Conservation (phyloP, 331 rosid species). For the Prunus yedoensis region DNA sequence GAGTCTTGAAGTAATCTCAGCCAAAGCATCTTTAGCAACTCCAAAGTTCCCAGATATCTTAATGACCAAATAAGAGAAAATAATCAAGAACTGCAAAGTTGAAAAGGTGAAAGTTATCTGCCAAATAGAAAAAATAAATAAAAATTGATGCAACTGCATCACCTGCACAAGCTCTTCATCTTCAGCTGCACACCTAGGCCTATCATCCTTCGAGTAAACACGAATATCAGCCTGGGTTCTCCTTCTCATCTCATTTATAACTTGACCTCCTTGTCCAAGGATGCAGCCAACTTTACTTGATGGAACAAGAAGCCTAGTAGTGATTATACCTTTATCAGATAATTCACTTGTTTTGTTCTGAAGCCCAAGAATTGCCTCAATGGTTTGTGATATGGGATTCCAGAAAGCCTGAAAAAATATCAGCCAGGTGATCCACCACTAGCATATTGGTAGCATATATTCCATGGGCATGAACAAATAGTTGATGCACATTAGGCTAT, state of each 20-base stretch:
- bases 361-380: conserved; percentile 42
- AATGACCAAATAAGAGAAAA: conserved; percentile 9
- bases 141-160: conserved; percentile 2
- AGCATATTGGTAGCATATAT: not conserved
- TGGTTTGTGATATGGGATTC: conserved; percentile 33
- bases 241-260: conserved; percentile 40
- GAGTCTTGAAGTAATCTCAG: conserved; percentile 43
- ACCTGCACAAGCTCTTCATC: conserved; percentile 51
- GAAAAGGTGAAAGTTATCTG: not conserved
- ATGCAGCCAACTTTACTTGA: conserved; percentile 46
- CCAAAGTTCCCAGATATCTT: conserved; percentile 34
- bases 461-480: conserved; percentile 12
- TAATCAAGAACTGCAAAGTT: not conserved
- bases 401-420: conserved; percentile 28
- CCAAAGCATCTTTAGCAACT: conserved; percentile 35
- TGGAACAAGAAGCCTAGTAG: conserved; percentile 37
- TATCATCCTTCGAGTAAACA: conserved; percentile 36
- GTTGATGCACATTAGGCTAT: not conserved
- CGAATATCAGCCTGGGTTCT: conserved; percentile 45
- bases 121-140: not conserved
- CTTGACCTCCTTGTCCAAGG: conserved; percentile 45
- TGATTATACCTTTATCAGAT: conserved; percentile 30
- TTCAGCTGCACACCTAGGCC: conserved; percentile 38
- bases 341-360: conserved; percentile 35
- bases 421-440: conserved; percentile 18